These are phyloP conservation scores for Penicillium sp. DNA, from an alignment of 2,329 filamentous ascomycete genomes.

Conservation along the genomic window DNA sequence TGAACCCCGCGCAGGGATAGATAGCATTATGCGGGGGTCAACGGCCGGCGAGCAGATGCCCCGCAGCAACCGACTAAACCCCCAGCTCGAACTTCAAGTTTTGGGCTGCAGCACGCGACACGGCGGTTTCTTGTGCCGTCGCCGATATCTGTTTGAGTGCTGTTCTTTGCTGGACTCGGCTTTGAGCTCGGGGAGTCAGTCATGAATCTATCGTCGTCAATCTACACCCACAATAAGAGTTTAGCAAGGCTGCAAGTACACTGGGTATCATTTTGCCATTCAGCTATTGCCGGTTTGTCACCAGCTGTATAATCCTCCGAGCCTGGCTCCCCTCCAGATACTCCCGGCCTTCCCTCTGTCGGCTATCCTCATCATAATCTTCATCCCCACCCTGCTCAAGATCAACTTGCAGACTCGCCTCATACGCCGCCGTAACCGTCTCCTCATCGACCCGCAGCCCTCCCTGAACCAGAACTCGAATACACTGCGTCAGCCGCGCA, in stretches of 20 bases:
- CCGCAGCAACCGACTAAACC: no score
- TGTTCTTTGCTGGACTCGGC: no score
- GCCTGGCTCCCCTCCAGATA: slow-evolving; percentile 49
- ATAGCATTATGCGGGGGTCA: no score
- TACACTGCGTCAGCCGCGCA: slow-evolving; percentile 77
- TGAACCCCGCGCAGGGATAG: no score
- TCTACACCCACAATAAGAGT: no score
- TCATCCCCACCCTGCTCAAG: slow-evolving; percentile 48
- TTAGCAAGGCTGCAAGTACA: slow-evolving; percentile 4
- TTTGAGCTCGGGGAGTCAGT: no score
- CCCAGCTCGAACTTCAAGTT: no score
- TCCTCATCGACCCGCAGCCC: slow-evolving; percentile 89
- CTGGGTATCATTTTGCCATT: slow-evolving; percentile 13
- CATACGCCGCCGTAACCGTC: slow-evolving; percentile 80
- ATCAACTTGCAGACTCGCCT: slow-evolving; percentile 74
- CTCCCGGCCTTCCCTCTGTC: slow-evolving; percentile 42
- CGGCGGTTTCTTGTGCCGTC: no score
- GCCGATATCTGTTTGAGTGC: no score
- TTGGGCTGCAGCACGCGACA: no score
- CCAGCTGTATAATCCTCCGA: slow-evolving; percentile 42
- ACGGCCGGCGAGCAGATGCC: no score
- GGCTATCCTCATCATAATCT: slow-evolving; percentile 39
- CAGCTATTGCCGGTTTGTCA: slow-evolving; percentile 23
- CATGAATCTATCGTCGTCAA: no score
- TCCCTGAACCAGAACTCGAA: slow-evolving; percentile 80